Conservation (phyloP, 2,329 filamentous ascomycete genomes). For the Stagonosporopsis chrysanthemi region DNA sequence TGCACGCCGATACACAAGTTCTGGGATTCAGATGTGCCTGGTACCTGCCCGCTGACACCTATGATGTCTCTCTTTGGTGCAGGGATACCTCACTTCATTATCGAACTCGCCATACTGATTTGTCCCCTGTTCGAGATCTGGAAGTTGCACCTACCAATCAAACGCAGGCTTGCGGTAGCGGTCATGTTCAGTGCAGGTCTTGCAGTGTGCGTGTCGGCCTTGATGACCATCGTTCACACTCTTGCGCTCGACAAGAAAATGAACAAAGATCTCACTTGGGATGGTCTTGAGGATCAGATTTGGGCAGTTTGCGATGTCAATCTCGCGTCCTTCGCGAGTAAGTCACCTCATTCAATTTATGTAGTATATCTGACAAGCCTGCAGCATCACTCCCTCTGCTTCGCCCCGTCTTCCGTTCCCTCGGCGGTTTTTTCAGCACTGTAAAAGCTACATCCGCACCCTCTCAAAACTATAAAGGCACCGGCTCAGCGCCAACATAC, state of each 20-base stretch:
- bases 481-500: constrained; percentile 19
- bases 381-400: constrained; percentile 31
- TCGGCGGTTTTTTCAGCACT: constrained; percentile 21
- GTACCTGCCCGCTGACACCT: constrained; percentile 27
- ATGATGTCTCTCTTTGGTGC: constrained; percentile 29
- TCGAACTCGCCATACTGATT: constrained; percentile 30
- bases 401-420: constrained; percentile 29
- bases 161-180: constrained; percentile 28
- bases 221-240: constrained; percentile 30
- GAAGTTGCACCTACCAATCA: constrained; percentile 25
- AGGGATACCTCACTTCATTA: constrained; percentile 32
- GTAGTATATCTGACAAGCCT: neutral
- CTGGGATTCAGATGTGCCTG: constrained; percentile 26
- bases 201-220: constrained; percentile 29
- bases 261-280: constrained; percentile 30
- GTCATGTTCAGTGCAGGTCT: constrained; percentile 32
- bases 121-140: constrained; percentile 32
- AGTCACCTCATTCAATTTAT: neutral
- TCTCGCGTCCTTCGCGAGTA: constrained; percentile 30
- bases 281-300: constrained; percentile 33
- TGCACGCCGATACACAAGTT: constrained; percentile 32
- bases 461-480: constrained; percentile 14
- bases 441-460: constrained; percentile 2
- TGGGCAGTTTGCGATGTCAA: constrained; percentile 38
- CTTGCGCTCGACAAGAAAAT: constrained; percentile 21